Base-by-base conservation (phyloP, 192 early-diverging fungal species). In the Entrophospora sp. region DNA sequence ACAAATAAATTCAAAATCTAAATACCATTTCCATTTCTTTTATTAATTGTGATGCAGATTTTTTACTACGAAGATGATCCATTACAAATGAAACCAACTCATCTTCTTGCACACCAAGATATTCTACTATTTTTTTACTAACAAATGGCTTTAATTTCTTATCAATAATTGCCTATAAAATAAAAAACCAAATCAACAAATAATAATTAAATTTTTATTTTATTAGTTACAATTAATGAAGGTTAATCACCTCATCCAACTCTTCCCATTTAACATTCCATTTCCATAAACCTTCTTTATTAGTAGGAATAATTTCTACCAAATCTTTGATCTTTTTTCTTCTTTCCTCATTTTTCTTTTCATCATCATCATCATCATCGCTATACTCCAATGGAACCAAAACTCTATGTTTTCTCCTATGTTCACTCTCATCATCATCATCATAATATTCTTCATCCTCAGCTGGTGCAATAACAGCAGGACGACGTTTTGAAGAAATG, bases 61-160 rank as follows among this genome's bases (percentile, higher is more conserved):
- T 85, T 61, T 75, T 79, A 24, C 82, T 80, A 12, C 75, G 70
- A 18, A 98, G 75, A 61, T 85, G 83, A 14, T 83, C 80, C 46
- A 91, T 64, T 27, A 93, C 81, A 80, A 91, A 94, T 18, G 84
- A 77, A 5, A 86, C 76, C 59, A 98, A 64, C 22, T 91, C 90
- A 32, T 80, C 78, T 45, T 92, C 90, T 44, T 83, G 83, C 4
- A 85, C 88, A n/a, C 89, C 91, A 24, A 97, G 63, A 55, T 89
- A 82, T 63, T 95, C 89, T 0, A 76, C 65, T 24, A 96, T 82
- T 62, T 91, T 90, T 71, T 91, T 88, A 12, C 72, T 74, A 14
- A 91, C 76, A 67, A 91, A 91, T 1, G 91, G 87, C 53, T 77
- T 68, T 28, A 96, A 69, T 62, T 88, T 91, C 13, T 80, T 78